Conservation (phyloP, 345 rosid genomes). For the Brassica juncea region DNA sequence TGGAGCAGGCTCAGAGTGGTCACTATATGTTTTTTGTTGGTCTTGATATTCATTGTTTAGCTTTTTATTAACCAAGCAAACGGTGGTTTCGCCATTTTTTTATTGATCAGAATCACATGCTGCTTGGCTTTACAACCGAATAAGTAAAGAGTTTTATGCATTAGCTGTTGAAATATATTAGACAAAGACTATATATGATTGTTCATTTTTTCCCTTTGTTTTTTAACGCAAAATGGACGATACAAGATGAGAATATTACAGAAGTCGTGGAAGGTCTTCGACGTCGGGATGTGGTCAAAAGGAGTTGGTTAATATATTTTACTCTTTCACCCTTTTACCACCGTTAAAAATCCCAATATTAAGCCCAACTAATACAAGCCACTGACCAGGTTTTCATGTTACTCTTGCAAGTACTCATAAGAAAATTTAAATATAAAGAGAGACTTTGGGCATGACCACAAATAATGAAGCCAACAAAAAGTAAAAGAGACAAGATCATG, state of each 20-base stretch:
- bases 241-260: too few species aligned
- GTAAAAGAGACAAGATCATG: slow-evolving; percentile 35
- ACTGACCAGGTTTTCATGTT: background rate
- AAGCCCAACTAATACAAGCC: too few species aligned
- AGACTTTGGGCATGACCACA: background rate
- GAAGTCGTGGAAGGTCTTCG: too few species aligned
- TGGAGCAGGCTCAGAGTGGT: background rate
- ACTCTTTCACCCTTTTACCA: too few species aligned
- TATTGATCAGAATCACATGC: slow-evolving; percentile 29
- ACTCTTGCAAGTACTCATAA: background rate
- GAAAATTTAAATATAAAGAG: too few species aligned
- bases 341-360: too few species aligned
- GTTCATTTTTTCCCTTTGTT: too few species aligned
- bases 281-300: too few species aligned
- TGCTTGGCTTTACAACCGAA: slow-evolving; percentile 31
- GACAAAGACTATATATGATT: too few species aligned
- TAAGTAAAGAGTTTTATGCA: slow-evolving; percentile 1
- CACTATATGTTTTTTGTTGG: background rate
- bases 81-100: slow-evolving; percentile 34
- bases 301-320: too few species aligned
- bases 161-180: slow-evolving; percentile 3
- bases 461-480: slow-evolving; percentile 11
- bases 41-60: slow-evolving; percentile 27
- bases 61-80: slow-evolving; percentile 32
- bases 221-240: too few species aligned